Percentiles rank a stretch among this genome's conserved stretches.
phyloP scores from a whole-genome alignment of 371 early-diverging fungal species.

The Dichotomocladium elegans region DNA sequence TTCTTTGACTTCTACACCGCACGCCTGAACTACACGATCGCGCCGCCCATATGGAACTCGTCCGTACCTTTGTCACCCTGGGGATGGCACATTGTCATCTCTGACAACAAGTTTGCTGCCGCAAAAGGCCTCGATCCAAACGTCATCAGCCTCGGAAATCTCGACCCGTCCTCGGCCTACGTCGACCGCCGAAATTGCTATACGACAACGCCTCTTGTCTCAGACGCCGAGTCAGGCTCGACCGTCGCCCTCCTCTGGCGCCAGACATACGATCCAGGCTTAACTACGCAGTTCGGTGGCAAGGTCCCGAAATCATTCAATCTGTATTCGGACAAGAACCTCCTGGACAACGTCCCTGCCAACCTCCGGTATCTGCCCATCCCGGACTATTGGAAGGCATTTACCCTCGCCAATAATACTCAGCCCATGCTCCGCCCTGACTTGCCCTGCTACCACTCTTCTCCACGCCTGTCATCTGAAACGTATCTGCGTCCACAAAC shows the following conservation, averaged over 20 bases:
- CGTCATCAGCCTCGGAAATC: slow-evolving; percentile 38
- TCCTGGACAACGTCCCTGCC: slow-evolving; percentile 24
- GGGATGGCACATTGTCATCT: slow-evolving; percentile 30
- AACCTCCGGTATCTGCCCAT: slow-evolving; percentile 27
- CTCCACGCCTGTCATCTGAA: no score
- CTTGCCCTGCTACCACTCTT: slow-evolving; percentile 9
- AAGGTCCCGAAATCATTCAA: slow-evolving; percentile 23
- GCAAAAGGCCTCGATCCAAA: slow-evolving; percentile 29
- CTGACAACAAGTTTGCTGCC: slow-evolving; percentile 34
- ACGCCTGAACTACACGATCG: slow-evolving; percentile 33
- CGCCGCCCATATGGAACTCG: slow-evolving; percentile 36
- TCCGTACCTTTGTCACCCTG: slow-evolving; percentile 33
- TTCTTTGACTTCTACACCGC: slow-evolving; percentile 44
- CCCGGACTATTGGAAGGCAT: slow-evolving; percentile 35
- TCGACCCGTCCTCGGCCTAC: slow-evolving; percentile 20
- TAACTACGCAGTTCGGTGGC: slow-evolving; percentile 16
- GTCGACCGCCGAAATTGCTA: slow-evolving; percentile 35
- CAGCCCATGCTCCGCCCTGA: slow-evolving; percentile 27
- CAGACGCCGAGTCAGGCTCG: slow-evolving; percentile 1
- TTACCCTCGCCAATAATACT: slow-evolving; percentile 28
- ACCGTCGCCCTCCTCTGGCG: slow-evolving; percentile 31
- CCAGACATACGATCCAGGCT: slow-evolving; percentile 20
- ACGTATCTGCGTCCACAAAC: no score
- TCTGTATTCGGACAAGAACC: slow-evolving; percentile 14
- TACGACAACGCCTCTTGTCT: slow-evolving; percentile 27